Conservation (phyloP, 495 filamentous ascomycete genomes). For the Filosporella fistucella region DNA sequence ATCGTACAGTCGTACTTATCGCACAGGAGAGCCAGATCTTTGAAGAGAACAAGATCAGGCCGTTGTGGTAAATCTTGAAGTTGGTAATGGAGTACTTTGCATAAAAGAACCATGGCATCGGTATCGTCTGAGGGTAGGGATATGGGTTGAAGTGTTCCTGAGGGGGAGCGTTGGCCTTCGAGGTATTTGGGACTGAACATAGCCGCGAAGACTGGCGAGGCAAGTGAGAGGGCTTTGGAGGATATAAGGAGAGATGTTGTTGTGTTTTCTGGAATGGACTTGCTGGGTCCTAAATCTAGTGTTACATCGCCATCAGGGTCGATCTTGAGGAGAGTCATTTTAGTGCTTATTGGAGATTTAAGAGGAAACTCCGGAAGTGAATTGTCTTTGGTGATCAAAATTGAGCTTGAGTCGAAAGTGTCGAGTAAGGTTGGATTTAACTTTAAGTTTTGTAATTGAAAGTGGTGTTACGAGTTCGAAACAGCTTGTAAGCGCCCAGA, state of each 20-base stretch:
- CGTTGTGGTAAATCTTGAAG: not conserved
- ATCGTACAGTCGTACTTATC: not conserved
- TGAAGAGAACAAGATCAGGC: not conserved
- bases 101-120: not conserved
- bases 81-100: not conserved
- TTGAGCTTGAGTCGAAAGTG: too few relatives aligned
- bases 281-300: not conserved
- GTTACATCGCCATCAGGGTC: not conserved
- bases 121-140: not conserved
- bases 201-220: not conserved
- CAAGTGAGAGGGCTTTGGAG: not conserved
- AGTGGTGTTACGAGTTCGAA: too few relatives aligned
- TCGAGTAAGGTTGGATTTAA: too few relatives aligned
- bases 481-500: too few relatives aligned
- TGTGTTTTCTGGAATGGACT: too few relatives aligned
- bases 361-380: too few relatives aligned
- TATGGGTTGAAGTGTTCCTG: not conserved
- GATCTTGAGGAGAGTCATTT: too few relatives aligned
- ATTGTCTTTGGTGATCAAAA: too few relatives aligned
- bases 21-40: not conserved
- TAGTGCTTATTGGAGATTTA: too few relatives aligned
- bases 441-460: too few relatives aligned
- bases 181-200: constrained; percentile 1
- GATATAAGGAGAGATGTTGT: not conserved
- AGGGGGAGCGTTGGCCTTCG: not conserved